A percentile compares a stretch with the other conserved stretches of the same genome.
phyloP scores from a whole-genome alignment of 2,329 filamentous ascomycete genomes.

The Trichophaea hybrida region DNA sequence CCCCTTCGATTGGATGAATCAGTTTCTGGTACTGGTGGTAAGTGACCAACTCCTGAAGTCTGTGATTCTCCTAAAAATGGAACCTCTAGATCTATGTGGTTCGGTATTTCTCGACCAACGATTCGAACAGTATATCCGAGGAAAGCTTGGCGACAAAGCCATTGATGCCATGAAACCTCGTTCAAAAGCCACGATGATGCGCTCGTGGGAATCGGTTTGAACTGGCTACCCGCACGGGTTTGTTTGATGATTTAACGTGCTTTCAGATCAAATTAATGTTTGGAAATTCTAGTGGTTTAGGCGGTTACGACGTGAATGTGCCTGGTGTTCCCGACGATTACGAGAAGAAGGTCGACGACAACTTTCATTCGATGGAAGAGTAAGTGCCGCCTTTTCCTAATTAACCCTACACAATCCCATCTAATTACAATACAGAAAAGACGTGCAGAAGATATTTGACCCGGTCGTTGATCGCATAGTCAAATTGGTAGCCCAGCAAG shows the following conservation, averaged over 20 bases:
- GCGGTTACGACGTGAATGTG: not conserved
- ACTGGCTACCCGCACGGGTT: no score
- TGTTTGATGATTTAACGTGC: no score
- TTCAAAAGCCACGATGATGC: not conserved
- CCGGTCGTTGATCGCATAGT: constrained; percentile 59
- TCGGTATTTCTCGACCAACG: constrained; percentile 64
- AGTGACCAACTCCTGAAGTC: not conserved
- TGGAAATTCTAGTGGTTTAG: not conserved
- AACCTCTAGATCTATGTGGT: constrained; percentile 9
- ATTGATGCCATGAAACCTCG: constrained; percentile 56
- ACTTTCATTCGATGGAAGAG: constrained; percentile 41
- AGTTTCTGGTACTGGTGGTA: constrained; percentile 54
- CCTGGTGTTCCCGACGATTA: constrained; percentile 55
- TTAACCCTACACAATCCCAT: not conserved
- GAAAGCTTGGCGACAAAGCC: not conserved
- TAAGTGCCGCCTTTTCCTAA: not conserved
- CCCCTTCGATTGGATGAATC: constrained; percentile 64
- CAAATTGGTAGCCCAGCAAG: constrained; percentile 40
- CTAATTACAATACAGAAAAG: constrained; percentile 1
- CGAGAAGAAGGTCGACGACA: constrained; percentile 57
- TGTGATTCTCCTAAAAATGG: no score
- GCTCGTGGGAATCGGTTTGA: constrained; percentile 2
- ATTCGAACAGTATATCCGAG: constrained; percentile 60
- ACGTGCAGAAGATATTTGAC: constrained; percentile 47
- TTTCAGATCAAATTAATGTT: constrained; percentile 16